phyloP scores from a whole-genome alignment of 768 basidiomycete species.

The Kwoniella pini region DNA sequence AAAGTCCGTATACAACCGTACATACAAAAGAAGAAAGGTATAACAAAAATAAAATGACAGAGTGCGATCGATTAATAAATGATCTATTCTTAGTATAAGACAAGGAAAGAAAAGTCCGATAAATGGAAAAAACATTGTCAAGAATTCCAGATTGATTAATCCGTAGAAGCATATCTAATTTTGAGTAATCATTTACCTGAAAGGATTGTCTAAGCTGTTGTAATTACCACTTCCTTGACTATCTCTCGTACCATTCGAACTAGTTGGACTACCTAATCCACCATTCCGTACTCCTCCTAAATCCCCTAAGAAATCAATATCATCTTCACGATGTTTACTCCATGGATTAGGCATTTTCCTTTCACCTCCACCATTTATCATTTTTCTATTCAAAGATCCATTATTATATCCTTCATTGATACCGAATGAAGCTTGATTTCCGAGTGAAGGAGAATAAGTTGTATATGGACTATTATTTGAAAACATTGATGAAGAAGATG shows the following conservation, averaged over 20 bases:
- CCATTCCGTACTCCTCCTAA: neutral
- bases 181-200: too few relatives aligned
- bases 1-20: neutral
- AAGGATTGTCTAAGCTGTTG: conserved; percentile 12
- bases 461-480: conserved; percentile 5
- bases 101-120: too few relatives aligned
- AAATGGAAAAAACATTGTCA: too few relatives aligned
- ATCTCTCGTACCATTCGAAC: conserved; percentile 26
- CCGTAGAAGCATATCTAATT: too few relatives aligned
- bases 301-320: conserved; percentile 21
- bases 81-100: too few relatives aligned
- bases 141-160: too few relatives aligned
- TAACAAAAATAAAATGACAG: neutral
- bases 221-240: neutral
- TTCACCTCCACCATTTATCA: neutral
- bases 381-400: neutral
- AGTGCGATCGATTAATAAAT: too few relatives aligned
- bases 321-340: conserved; percentile 14
- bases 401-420: neutral
- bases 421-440: neutral
- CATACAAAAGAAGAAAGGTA: neutral
- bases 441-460: conserved; percentile 3
- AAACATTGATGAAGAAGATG: conserved; percentile 12
- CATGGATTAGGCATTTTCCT: conserved; percentile 21
- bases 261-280: conserved; percentile 17